Base-by-base conservation (phyloP, 192 early-diverging fungal genomes). In the Entophlyctis luteolus region DNA sequence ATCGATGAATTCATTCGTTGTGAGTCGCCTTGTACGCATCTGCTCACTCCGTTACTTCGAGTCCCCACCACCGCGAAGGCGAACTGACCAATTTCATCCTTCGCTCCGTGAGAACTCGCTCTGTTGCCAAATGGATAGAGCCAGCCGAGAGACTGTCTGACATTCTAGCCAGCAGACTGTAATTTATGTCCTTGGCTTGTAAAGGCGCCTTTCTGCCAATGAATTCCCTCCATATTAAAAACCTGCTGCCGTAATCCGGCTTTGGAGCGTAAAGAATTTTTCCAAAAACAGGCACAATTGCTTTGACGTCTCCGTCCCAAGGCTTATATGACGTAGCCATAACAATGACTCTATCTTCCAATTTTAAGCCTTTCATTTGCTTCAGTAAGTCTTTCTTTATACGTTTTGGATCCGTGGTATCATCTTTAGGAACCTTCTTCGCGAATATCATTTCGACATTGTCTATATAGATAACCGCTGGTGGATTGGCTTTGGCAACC, bases 361-460 rank as follows among this genome's bases (percentile, higher is more conserved):
- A 22, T 55, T 79, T 81, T 12, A 86, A 60, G 22, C 57, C 62
- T 59, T 86, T 86, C 47, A 83, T 74, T 52, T 70, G 52, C 69
- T 86, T 86, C 14, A 79, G 47, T 2, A 86, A 63, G 39, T 83
- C 83, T 55, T 86, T 86, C 42, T 83, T 83, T 62, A 86, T 86
- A 18, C 85, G 76, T 52, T 83, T 86, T 58, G 85, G 85, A 31
- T 86, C 85, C 2, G 79, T 67, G 8, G 77, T 77, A 63, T 86
- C 83, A 47, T 86, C 85, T 59, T 86, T 86, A 5, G 85, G 85
- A 10, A 86, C 80, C 54, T 86, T 86, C 70, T 86, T 86, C 27
- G 81, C 81, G 38, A 86, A 86, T 12, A 86, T 69, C 77, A 81
- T 83, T 59, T 86, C 85, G 18, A 73, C 71, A 31, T 79, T 77